Evolutionary conservation across 768 basidiomycete species (phyloP).

Genomic region (Termitomyces sp.): DNA sequence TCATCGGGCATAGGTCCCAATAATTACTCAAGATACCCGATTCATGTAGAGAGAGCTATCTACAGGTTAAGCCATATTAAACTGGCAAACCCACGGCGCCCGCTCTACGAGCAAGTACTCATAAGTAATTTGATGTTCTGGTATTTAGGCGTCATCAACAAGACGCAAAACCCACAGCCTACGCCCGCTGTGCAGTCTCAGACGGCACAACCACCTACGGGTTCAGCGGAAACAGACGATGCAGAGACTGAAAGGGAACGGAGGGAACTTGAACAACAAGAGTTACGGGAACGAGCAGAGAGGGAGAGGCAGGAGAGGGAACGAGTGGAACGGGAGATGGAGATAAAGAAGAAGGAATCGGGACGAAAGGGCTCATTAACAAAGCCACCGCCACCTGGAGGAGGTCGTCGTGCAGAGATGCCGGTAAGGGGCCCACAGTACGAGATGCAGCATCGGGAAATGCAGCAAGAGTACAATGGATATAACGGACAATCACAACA

Average conservation of each 20-base stretch:
- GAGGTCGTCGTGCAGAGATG: slow-evolving; percentile 71
- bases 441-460: slow-evolving; percentile 89
- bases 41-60: slow-evolving; percentile 97
- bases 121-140: slow-evolving; percentile 98
- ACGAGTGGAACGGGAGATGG: slow-evolving; percentile 38
- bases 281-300: slow-evolving; percentile 39
- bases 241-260: slow-evolving; percentile 35
- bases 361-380: slow-evolving; percentile 59
- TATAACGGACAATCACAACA: slow-evolving; percentile 32
- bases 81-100: slow-evolving; percentile 92
- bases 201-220: slow-evolving; percentile 15
- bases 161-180: slow-evolving; percentile 55
- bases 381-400: slow-evolving; percentile 46
- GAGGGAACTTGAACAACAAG: slow-evolving; percentile 25
- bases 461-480: slow-evolving; percentile 80
- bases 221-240: slow-evolving; percentile 28
- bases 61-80: slow-evolving; percentile 98
- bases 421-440: slow-evolving; percentile 87
- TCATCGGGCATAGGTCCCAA: slow-evolving; percentile 35
- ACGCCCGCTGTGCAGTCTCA: slow-evolving; percentile 26
- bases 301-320: slow-evolving; percentile 38
- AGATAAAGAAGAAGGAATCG: slow-evolving; percentile 51
- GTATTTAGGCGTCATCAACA: slow-evolving; percentile 98
- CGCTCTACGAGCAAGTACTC: slow-evolving; percentile 93
- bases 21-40: slow-evolving; percentile 81